These are phyloP conservation scores for Lachancea kluyveri DNA, from an alignment of 805 yeast genomes.

Conservation along the genomic window DNA sequence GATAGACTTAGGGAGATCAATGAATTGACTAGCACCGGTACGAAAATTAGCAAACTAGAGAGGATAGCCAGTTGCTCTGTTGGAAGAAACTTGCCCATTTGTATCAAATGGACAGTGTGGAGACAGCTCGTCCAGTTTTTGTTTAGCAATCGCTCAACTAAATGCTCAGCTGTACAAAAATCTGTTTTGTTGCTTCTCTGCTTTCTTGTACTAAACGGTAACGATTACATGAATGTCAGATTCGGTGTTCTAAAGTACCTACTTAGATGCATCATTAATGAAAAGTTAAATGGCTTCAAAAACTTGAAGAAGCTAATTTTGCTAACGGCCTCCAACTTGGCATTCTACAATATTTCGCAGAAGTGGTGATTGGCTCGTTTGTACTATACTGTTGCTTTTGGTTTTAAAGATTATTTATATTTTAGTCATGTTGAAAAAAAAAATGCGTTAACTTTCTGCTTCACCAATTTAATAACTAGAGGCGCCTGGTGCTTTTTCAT, in stretches of 20 bases:
- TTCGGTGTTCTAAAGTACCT: slow-evolving; percentile 17
- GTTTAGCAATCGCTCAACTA: slow-evolving; percentile 1
- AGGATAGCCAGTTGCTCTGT: slow-evolving; percentile 18
- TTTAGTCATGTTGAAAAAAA: too few species aligned
- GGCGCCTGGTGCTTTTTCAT: slow-evolving; percentile 71
- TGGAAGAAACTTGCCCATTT: slow-evolving; percentile 16
- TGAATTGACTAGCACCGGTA: slow-evolving; percentile 13
- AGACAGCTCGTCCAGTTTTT: slow-evolving; percentile 15
- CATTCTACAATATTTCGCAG: slow-evolving; percentile 9
- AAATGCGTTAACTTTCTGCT: neutral
- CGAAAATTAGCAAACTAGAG: slow-evolving; percentile 15
- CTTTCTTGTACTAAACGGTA: slow-evolving; percentile 17
- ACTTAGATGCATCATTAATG: slow-evolving; percentile 10
- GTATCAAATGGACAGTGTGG: slow-evolving; percentile 26
- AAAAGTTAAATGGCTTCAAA: slow-evolving; percentile 1
- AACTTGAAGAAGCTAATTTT: slow-evolving; percentile 8
- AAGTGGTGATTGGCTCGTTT: neutral
- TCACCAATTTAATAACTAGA: slow-evolving; percentile 42
- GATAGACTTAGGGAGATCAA: slow-evolving; percentile 22
- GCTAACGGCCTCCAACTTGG: slow-evolving; percentile 13
- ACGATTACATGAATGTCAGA: slow-evolving; percentile 17
- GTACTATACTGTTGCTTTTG: neutral
- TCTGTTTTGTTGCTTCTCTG: slow-evolving; percentile 18
- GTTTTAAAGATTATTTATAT: neutral
- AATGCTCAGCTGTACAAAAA: slow-evolving; percentile 12